These are phyloP conservation scores for Phylloporus rhodoxanthus DNA, from an alignment of 768 basidiomycete species.

Conservation along the genomic window DNA sequence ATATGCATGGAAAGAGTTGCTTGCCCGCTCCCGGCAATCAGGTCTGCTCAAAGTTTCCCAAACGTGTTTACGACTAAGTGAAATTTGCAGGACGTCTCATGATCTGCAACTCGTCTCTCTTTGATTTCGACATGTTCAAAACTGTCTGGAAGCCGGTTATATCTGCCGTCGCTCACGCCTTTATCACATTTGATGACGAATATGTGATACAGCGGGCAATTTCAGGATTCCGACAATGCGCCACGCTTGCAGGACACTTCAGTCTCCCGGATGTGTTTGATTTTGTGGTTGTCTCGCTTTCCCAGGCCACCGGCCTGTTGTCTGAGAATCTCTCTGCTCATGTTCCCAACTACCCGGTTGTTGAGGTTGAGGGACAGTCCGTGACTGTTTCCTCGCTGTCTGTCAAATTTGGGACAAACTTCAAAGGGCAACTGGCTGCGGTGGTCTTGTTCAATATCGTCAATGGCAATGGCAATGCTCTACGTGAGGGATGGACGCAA, in stretches of 20 bases:
- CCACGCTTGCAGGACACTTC: conserved; percentile 86
- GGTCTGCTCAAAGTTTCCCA: conserved; percentile 41
- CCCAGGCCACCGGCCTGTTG: conserved; percentile 84
- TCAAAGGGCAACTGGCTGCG: conserved; percentile 92
- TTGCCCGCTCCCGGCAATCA: conserved; percentile 72
- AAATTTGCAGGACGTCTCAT: conserved; percentile 53
- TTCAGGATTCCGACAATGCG: conserved; percentile 94
- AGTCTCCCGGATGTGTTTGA: conserved; percentile 93
- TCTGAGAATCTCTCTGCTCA: conserved; percentile 64
- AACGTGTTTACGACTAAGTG: conserved; percentile 5
- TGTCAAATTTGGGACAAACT: conserved; percentile 89
- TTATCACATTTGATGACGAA: conserved; percentile 94
- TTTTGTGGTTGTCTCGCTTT: conserved; percentile 88
- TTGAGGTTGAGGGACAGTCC: conserved; percentile 85
- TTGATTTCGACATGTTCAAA: conserved; percentile 93
- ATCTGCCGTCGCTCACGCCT: conserved; percentile 92
- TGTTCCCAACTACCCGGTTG: conserved; percentile 79
- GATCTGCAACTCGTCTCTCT: conserved; percentile 70
- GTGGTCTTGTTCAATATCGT: conserved; percentile 97
- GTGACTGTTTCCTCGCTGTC: conserved; percentile 90
- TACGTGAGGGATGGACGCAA: conserved; percentile 93
- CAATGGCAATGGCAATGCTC: conserved; percentile 89
- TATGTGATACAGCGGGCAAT: conserved; percentile 93
- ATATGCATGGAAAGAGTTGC: conserved; percentile 96
- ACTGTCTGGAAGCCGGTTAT: conserved; percentile 89